phyloP scores from a whole-genome alignment of 352 stramenopile species.

The Globisporangium alternatum region DNA sequence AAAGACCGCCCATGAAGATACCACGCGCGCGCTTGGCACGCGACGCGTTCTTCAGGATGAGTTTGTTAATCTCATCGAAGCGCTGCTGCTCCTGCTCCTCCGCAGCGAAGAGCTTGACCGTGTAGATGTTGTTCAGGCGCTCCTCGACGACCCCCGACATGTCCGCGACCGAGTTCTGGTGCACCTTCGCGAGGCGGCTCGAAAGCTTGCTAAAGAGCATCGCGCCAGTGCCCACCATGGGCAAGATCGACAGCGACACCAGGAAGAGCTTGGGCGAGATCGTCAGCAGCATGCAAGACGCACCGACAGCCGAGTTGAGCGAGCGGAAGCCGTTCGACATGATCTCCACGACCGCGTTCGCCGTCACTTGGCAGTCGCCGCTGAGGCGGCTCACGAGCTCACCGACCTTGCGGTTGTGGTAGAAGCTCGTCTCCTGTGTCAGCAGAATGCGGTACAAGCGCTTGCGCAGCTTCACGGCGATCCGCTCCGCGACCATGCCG shows the following conservation, averaged over 20 bases:
- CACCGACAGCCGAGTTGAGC: constrained; percentile 86
- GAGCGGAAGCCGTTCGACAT: constrained; percentile 86
- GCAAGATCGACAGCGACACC: constrained; percentile 83
- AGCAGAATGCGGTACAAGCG: constrained; percentile 76
- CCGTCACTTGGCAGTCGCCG: constrained; percentile 87
- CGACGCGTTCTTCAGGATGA: constrained; percentile 64
- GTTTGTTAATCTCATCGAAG: constrained; percentile 69
- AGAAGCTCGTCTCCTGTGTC: constrained; percentile 83
- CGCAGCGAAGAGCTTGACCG: constrained; percentile 86
- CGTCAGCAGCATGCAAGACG: constrained; percentile 84
- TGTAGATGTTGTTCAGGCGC: constrained; percentile 86
- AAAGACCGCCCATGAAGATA: constrained; percentile 89
- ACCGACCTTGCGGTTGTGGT: constrained; percentile 74
- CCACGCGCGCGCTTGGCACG: constrained; percentile 78
- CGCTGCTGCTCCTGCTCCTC: constrained; percentile 61
- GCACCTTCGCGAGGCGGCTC: constrained; percentile 66
- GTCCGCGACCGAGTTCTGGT: constrained; percentile 72
- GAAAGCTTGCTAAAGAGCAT: constrained; percentile 87
- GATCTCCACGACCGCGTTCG: constrained; percentile 85
- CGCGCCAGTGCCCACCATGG: constrained; percentile 67
- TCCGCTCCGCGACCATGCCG: constrained; percentile 84
- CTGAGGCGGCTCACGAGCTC: constrained; percentile 86
- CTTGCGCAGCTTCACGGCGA: constrained; percentile 75
- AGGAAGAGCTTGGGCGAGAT: constrained; percentile 90
- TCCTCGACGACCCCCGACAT: constrained; percentile 87